Evolutionary conservation across 768 basidiomycete species (phyloP).

Genomic region (Leccinum imitatum): DNA sequence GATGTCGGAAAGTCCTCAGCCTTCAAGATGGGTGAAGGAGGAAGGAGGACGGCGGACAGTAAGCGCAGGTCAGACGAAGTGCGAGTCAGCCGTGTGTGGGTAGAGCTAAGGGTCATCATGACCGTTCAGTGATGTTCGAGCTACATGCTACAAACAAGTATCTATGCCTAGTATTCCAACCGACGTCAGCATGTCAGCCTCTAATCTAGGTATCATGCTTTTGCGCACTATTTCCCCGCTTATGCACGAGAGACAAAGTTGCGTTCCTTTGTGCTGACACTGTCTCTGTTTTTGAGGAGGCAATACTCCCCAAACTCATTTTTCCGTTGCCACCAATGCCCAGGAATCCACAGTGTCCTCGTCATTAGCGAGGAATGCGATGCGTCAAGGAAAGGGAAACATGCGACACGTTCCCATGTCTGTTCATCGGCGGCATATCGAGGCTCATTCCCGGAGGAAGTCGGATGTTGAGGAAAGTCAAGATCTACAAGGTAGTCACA

Average conservation of each 20-base stretch:
- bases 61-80: slow-evolving; percentile 44
- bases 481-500: slow-evolving; percentile 94
- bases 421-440: slow-evolving; percentile 66
- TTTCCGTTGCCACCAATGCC: slow-evolving; percentile 58
- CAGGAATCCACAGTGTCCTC: slow-evolving; percentile 80
- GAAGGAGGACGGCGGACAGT: slow-evolving; percentile 36
- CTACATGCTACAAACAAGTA: slow-evolving; percentile 5
- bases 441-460: slow-evolving; percentile 62
- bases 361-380: slow-evolving; percentile 69
- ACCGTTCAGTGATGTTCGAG: neutral
- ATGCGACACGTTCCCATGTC: slow-evolving; percentile 81
- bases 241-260: slow-evolving; percentile 12
- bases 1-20: slow-evolving; percentile 37
- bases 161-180: slow-evolving; percentile 22
- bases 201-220: slow-evolving; percentile 10
- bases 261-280: slow-evolving; percentile 27
- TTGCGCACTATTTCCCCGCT: slow-evolving; percentile 11
- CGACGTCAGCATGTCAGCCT: slow-evolving; percentile 19
- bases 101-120: slow-evolving; percentile 14
- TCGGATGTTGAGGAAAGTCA: slow-evolving; percentile 74
- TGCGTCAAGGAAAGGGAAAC: slow-evolving; percentile 82
- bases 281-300: slow-evolving; percentile 64
- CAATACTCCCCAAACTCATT: slow-evolving; percentile 93
- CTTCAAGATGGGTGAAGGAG: slow-evolving; percentile 47
- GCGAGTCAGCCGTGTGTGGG: slow-evolving; percentile 33